These are phyloP conservation scores for Canna indica DNA, from an alignment of 176 grass and related monocot species.

Conservation along the genomic window DNA sequence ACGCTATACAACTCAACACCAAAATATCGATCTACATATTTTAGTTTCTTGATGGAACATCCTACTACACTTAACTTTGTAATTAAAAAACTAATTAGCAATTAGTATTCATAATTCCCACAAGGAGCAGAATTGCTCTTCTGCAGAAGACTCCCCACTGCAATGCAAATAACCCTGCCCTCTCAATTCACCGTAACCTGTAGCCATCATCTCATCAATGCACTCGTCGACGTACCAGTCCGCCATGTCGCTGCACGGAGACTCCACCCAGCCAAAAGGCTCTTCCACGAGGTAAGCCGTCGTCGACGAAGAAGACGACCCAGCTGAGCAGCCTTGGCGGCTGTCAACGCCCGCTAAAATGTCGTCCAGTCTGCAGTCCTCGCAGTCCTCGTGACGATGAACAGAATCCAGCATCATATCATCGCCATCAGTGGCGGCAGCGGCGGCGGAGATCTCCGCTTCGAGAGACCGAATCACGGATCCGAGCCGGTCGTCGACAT, in stretches of 20 bases:
- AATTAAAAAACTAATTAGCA: too few relatives aligned
- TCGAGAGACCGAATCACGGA: neutral
- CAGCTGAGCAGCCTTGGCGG: neutral
- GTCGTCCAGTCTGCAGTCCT: constrained; percentile 1
- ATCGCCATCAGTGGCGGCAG: neutral
- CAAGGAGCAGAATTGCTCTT: neutral
- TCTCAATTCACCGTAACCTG: neutral
- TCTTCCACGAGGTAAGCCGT: neutral
- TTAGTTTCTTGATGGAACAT: too few relatives aligned
- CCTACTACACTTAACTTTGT: too few relatives aligned
- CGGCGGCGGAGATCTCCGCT: neutral
- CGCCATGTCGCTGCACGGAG: neutral
- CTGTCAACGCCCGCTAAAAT: neutral
- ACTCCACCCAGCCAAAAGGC: neutral
- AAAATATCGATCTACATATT: too few relatives aligned
- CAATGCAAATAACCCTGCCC: too few relatives aligned
- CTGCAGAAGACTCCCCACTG: neutral
- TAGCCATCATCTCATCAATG: neutral
- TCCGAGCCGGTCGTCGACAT: neutral
- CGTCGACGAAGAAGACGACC: neutral
- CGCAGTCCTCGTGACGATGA: neutral
- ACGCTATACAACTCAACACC: too few relatives aligned
- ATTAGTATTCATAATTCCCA: neutral
- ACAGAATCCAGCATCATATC: neutral
- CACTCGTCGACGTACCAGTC: neutral